Conservation (phyloP, 495 filamentous ascomycete species). For the Xylaria scruposa region DNA sequence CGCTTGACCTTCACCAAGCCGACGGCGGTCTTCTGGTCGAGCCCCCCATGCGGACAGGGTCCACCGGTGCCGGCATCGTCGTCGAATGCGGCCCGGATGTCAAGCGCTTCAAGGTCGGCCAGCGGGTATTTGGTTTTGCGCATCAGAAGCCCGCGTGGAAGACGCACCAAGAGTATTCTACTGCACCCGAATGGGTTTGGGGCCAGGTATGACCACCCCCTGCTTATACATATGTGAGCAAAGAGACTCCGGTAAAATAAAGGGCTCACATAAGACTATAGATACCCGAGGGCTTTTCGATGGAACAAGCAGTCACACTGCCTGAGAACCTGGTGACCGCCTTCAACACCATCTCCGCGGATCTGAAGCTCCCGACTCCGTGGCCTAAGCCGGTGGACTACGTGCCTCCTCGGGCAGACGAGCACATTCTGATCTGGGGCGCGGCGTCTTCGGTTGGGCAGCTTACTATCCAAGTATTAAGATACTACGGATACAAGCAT, state of each 20-base stretch:
- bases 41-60: slow-evolving; percentile 44
- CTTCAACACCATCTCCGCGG: slow-evolving; percentile 52
- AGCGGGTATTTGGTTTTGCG: slow-evolving; percentile 59
- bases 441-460: slow-evolving; percentile 59
- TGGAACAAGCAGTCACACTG: slow-evolving; percentile 56
- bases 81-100: slow-evolving; percentile 50
- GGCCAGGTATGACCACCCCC: slow-evolving; percentile 36
- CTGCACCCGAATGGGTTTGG: slow-evolving; percentile 41
- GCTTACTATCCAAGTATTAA: slow-evolving; percentile 56
- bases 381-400: slow-evolving; percentile 52
- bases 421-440: slow-evolving; percentile 60
- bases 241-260: background rate
- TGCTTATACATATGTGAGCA: background rate
- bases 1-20: slow-evolving; percentile 61
- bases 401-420: slow-evolving; percentile 36
- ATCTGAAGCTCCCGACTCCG: slow-evolving; percentile 52
- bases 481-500: slow-evolving; percentile 56
- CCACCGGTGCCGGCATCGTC: slow-evolving; percentile 52
- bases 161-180: slow-evolving; percentile 55
- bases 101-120: slow-evolving; percentile 47
- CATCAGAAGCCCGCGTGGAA: slow-evolving; percentile 45
- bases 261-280: slow-evolving; percentile 10
- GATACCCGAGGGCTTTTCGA: slow-evolving; percentile 45
- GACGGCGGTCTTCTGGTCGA: slow-evolving; percentile 58
- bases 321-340: slow-evolving; percentile 61